These are phyloP conservation scores for Hura crepitans DNA, from an alignment of 441 rosid genomes.

Conservation along the genomic window DNA sequence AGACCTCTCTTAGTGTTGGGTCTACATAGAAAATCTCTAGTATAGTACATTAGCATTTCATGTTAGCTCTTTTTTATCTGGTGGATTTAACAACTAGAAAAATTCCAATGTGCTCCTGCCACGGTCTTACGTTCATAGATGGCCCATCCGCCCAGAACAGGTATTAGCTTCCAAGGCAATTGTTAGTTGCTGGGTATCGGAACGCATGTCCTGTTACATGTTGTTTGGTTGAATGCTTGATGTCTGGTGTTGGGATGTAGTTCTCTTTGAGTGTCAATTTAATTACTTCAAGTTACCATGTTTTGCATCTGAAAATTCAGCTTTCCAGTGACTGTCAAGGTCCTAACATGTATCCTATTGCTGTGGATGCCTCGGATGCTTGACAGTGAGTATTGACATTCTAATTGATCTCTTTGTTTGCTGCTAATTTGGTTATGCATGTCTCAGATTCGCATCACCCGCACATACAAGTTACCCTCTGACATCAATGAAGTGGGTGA, in stretches of 20 bases:
- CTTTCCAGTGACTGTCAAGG: not conserved
- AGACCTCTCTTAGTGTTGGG: not conserved
- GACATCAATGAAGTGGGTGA: constrained; percentile 21
- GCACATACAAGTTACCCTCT: constrained; percentile 47
- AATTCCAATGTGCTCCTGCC: not conserved
- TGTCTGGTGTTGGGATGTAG: too few relatives aligned
- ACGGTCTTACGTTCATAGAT: not conserved
- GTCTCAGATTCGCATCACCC: constrained; percentile 69
- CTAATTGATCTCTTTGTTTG: not conserved
- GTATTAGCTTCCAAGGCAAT: not conserved
- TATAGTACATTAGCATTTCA: not conserved
- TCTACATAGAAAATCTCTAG: not conserved
- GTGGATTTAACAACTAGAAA: not conserved
- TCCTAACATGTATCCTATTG: not conserved
- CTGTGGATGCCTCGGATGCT: not conserved
- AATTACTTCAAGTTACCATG: not conserved
- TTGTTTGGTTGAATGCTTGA: too few relatives aligned
- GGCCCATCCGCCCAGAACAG: too few relatives aligned
- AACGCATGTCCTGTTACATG: not conserved
- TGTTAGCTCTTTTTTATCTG: not conserved
- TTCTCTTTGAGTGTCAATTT: not conserved
- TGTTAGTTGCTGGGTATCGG: not conserved
- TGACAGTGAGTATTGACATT: not conserved
- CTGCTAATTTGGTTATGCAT: constrained; percentile 10
- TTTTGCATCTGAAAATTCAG: not conserved